Conservation (phyloP, 352 stramenopile species). For the Chrysophaeum taylorii region DNA sequence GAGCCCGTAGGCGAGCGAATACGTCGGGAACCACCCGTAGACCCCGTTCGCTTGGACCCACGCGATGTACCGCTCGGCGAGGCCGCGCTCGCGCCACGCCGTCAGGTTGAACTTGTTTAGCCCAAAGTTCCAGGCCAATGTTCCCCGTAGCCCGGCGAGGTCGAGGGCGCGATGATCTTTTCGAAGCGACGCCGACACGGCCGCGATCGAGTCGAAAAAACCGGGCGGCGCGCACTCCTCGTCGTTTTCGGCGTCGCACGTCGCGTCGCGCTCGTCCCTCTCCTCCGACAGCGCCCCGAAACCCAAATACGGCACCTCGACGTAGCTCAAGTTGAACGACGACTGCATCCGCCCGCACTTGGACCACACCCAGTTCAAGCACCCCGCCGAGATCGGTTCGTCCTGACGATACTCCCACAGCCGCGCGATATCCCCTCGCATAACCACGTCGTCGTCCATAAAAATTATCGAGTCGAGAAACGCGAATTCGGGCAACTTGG, state of each 20-base stretch:
- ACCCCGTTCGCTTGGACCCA: background rate
- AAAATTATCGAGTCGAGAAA: background rate
- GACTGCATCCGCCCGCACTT: background rate
- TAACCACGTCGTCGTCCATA: slow-evolving; percentile 10
- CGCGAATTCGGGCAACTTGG: background rate
- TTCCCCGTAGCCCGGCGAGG: too few relatives aligned
- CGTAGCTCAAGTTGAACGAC: background rate
- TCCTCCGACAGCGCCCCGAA: background rate
- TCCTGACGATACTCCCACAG: background rate
- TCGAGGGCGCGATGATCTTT: too few relatives aligned
- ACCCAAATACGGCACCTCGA: background rate
- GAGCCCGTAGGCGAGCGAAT: background rate
- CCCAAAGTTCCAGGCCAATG: slow-evolving; percentile 9
- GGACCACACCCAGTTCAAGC: background rate
- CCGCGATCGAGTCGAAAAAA: background rate
- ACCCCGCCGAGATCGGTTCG: background rate
- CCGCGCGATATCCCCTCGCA: background rate
- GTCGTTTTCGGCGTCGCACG: background rate
- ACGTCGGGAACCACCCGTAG: background rate
- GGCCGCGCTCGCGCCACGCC: background rate
- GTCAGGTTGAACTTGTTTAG: background rate
- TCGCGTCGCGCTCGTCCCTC: background rate
- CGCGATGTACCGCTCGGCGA: background rate
- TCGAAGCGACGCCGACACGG: too few relatives aligned
- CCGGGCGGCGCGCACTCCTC: background rate